Conservation (phyloP, 2,329 filamentous ascomycete species). For the Pezicula neosporulosa region DNA sequence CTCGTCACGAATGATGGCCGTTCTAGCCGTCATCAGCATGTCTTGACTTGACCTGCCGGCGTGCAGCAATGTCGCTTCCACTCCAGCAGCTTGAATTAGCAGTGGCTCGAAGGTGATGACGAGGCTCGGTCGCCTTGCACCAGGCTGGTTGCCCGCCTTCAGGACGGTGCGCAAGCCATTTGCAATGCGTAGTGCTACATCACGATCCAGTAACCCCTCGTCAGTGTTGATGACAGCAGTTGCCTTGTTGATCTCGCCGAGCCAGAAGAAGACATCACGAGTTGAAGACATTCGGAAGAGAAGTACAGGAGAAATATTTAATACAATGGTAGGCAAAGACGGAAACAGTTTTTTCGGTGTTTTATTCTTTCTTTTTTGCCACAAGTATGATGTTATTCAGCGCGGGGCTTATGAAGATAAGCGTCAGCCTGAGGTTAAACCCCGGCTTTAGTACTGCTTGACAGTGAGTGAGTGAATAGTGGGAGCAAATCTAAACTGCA, state of each 20-base stretch:
- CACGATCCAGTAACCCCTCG: conserved; percentile 1
- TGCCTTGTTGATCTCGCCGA: conserved; percentile 2
- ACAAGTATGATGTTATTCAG: too few species aligned
- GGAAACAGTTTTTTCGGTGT: too few species aligned
- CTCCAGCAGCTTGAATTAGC: neutral
- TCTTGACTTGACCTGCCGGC: conserved; percentile 3
- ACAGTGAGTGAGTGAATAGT: too few species aligned
- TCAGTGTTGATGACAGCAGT: conserved; percentile 2
- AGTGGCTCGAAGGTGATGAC: conserved; percentile 2
- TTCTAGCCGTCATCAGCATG: conserved; percentile 1
- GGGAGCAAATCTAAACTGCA: too few species aligned
- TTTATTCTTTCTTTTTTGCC: too few species aligned
- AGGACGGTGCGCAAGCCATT: neutral
- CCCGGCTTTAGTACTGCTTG: too few species aligned
- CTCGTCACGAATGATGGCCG: neutral
- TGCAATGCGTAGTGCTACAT: neutral
- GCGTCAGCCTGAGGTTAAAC: too few species aligned
- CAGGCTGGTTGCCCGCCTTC: neutral
- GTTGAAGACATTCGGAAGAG: too few species aligned
- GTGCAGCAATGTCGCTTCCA: conserved; percentile 2
- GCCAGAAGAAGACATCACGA: conserved; percentile 1
- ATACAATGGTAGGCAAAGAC: too few species aligned
- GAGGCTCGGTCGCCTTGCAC: neutral
- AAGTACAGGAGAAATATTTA: too few species aligned
- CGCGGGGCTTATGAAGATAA: too few species aligned